phyloP scores from a whole-genome alignment of 192 early-diverging fungal genomes.

The Cetraspora pellucida region DNA sequence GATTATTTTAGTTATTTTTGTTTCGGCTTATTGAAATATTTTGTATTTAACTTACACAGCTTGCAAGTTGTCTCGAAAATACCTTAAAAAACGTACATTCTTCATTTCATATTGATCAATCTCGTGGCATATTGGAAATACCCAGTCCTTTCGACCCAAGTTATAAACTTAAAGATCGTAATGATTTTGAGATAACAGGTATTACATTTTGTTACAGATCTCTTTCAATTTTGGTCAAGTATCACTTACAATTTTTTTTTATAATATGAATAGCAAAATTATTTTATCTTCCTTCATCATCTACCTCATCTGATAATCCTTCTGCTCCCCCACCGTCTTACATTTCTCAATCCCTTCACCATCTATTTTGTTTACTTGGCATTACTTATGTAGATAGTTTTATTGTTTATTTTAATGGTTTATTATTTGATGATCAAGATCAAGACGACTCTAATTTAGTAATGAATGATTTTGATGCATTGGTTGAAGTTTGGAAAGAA shows the following conservation, averaged over 20 bases:
- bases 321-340: not conserved
- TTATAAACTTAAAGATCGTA: constrained; percentile 8
- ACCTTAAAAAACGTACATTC: not conserved
- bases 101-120: not conserved
- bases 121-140: not conserved
- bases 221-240: not conserved
- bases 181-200: not conserved
- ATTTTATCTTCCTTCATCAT: constrained; percentile 4
- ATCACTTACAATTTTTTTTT: not conserved
- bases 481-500: constrained; percentile 8
- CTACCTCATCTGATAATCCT: not conserved
- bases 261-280: not conserved
- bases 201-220: not conserved
- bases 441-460: not conserved
- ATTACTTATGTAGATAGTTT: not conserved
- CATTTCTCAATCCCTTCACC: not conserved
- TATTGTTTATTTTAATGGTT: constrained; percentile 7
- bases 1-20: not conserved
- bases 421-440: not conserved
- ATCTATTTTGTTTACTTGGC: not conserved
- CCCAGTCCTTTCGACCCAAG: not conserved
- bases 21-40: not conserved
- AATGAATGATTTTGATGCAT: not conserved
- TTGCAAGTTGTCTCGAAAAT: not conserved
- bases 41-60: not conserved